Conservation (phyloP, 1,284 basidiomycete species). For the Microbotryum silenes-acaulis region DNA sequence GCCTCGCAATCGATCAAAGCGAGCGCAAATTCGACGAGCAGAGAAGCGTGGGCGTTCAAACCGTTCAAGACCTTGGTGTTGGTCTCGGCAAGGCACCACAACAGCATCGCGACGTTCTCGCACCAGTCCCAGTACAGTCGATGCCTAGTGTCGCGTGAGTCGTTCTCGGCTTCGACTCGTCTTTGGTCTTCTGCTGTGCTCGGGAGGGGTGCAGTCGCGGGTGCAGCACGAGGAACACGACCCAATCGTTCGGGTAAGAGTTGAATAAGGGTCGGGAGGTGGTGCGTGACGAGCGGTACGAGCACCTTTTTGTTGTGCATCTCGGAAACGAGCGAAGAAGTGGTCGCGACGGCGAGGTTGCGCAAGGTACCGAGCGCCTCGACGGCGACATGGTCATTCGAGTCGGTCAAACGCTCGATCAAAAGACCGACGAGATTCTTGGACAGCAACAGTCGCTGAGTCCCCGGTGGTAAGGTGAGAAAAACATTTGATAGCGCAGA, state of each 20-base stretch:
- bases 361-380: slow-evolving; percentile 77
- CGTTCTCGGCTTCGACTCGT: slow-evolving; percentile 53
- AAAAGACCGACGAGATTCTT: slow-evolving; percentile 81
- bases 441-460: slow-evolving; percentile 74
- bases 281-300: slow-evolving; percentile 49
- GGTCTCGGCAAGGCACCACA: slow-evolving; percentile 87
- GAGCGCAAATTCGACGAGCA: slow-evolving; percentile 19
- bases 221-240: too few relatives aligned
- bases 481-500: slow-evolving; percentile 20
- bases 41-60: slow-evolving; percentile 18
- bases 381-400: slow-evolving; percentile 73
- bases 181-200: slow-evolving; percentile 46
- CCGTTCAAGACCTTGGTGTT: slow-evolving; percentile 29
- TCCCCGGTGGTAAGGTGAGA: slow-evolving; percentile 39
- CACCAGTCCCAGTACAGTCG: slow-evolving; percentile 69
- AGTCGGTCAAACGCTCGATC: slow-evolving; percentile 73
- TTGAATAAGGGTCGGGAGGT: slow-evolving; percentile 26
- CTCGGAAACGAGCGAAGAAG: slow-evolving; percentile 45
- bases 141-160: slow-evolving; percentile 48
- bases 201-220: slow-evolving; percentile 15
- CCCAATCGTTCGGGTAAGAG: slow-evolving; percentile 24
- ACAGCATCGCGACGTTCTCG: slow-evolving; percentile 78
- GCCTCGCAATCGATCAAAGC: slow-evolving; percentile 10
- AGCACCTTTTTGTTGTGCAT: slow-evolving; percentile 95
- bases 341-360: slow-evolving; percentile 64